Evolutionary conservation across 768 basidiomycete species (phyloP), one percentile per base, ranked within the genome.

Genomic region (Leccinum pellstonianum): DNA sequence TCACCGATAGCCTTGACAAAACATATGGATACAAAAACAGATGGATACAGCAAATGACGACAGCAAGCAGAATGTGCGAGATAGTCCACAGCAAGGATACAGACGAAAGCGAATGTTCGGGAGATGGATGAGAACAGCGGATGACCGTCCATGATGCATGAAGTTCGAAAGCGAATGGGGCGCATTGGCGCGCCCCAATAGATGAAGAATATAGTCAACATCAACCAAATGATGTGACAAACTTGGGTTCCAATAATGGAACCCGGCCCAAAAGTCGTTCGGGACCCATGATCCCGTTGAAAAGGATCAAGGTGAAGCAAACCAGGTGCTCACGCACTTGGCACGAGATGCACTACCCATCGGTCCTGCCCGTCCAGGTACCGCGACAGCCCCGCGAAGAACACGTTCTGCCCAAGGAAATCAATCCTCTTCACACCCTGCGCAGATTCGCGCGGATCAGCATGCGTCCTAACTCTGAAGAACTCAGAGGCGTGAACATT

Each of bases 401-500:
- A 59, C 41, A 68, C 59, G 21, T 68, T 66, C 2, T 62, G 66
- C 33, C 75, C 74, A 60, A 78, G 68, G 64, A 76, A 75, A 62
- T 78, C 77, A 27, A 78, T 68, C 66, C 76, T 62, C 69, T 76
- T 78, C 27, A 78, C 59, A 8, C 77, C 77, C 66, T 78, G 77
- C 63, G 60, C 63, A 67, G 63, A 70, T 68, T 78, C 76, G 65
- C 70, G 64, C 66, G 66, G 72, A 60, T 73, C 73, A 66, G 70
- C 55, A 55, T 27, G 46, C 11, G 70, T 65, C 62, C 72, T 58
- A 49, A 62, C 66, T 64, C 72, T 62, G 60, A 72, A 75, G 46
- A 63, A 73, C 21, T 72, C 68, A 59, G 68, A 64, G 62, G 63
- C 72, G 56, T 46, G 43, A 54, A 51, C 61, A 58, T 60, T 62